Conservation (phyloP, 768 basidiomycete species). For the Trametes sanguinea region DNA sequence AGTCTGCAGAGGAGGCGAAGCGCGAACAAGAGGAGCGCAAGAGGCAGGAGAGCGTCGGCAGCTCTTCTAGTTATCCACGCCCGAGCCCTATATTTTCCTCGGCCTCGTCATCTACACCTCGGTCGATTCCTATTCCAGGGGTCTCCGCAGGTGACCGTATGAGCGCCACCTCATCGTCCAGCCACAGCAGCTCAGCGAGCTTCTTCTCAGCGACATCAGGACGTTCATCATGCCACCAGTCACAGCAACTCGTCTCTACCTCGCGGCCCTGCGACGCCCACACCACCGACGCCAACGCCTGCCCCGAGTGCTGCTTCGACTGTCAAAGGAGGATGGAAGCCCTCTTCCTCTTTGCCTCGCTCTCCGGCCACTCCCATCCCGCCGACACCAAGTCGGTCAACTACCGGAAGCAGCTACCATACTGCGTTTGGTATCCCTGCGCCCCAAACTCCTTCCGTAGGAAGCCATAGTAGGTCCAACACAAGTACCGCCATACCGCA, state of each 20-base stretch:
- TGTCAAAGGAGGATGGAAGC: constrained; percentile 21
- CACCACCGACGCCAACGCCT: constrained; percentile 25
- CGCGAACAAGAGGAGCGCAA: constrained; percentile 17
- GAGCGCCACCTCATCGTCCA: constrained; percentile 19
- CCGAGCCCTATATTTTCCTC: constrained; percentile 31
- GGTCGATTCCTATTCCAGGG: constrained; percentile 32
- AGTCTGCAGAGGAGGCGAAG: constrained; percentile 39
- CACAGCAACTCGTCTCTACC: constrained; percentile 16
- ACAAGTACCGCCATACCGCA: constrained; percentile 24
- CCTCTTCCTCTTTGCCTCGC: constrained; percentile 3
- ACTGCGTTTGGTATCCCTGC: constrained; percentile 1
- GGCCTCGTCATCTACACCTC: constrained; percentile 31
- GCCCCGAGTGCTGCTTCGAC: constrained; percentile 18
- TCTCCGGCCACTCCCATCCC: background rate
- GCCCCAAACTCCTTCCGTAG: constrained; percentile 4
- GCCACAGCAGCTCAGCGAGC: constrained; percentile 29
- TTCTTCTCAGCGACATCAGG: constrained; percentile 27
- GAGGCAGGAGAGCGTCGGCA: constrained; percentile 29
- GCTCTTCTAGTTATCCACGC: constrained; percentile 21
- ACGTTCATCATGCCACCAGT: constrained; percentile 27
- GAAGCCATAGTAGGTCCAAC: constrained; percentile 6
- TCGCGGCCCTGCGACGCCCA: constrained; percentile 25
- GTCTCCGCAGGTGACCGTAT: no score
- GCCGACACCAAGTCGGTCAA: constrained; percentile 7
- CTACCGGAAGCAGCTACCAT: constrained; percentile 4